Base-by-base conservation (phyloP, 768 basidiomycete species). In the Mycena galopus region DNA sequence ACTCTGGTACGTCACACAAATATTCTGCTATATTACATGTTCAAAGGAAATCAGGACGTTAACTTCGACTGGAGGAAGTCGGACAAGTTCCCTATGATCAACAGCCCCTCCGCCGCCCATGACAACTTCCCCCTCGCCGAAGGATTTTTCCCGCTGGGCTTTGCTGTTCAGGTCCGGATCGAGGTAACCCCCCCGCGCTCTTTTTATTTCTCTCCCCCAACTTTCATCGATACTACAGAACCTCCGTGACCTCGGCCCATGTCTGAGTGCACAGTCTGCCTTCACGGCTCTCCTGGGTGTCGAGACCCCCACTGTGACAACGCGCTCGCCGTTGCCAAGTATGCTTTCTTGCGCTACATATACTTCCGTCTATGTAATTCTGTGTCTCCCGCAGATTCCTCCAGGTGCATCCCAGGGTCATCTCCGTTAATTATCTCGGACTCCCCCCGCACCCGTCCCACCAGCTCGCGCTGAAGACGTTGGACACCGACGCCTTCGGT, bases 241-340 rank as follows among this genome's bases (percentile, higher is more conserved):
- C 12, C 60, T 74, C 4, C 63, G 73, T 17, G 73, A 74, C n/a
- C 4, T 70, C 11, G 73, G 73, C 19, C 57, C 57, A 7, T 51
- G 50, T 33, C 19, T 88, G 89, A 74, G 82, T 86, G 56, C 81
- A 86, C 65, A 53, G 80, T 90, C 47, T 0, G 68, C 68, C 3
- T 74, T 74, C 65, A 11, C 61, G 51, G 16, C 39, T 3, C 65
- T 74, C 55, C 73, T 70, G 39, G 73, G 73, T 4, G 16, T 74
- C 11, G 90, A 91, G 78, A 91, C 90, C 3, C 86, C 55, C 90
- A 91, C 73, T 85, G 80, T 29, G 82, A 86, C 33, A 92, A 92
- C 68, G 85, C 91, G 0, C 81, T 91, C 16, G 69, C 68, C 19
- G 19, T 70, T 4, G 73, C 64, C 3, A 60, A 87, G 69, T 70